A percentile compares a stretch with the other conserved stretches of the same genome.
Conservation (phyloP, 176 grass and related monocot species). For the Elymus sibiricus region DNA sequence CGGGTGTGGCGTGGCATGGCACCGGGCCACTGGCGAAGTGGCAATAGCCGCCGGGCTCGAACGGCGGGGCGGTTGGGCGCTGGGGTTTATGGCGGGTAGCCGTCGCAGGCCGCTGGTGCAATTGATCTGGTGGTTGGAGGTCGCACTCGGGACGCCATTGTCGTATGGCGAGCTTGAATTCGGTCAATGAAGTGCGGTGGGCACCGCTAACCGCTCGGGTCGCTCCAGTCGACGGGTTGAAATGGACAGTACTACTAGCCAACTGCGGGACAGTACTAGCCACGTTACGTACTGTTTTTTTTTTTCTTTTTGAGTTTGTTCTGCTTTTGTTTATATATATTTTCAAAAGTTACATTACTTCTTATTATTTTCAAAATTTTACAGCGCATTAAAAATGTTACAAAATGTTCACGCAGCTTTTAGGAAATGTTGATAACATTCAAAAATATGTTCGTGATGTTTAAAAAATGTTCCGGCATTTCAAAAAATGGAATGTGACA, state of each 20-base stretch:
- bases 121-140: constrained; percentile 24
- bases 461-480: no score
- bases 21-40: neutral
- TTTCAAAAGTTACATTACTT: no score
- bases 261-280: no score
- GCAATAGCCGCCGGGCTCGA: neutral
- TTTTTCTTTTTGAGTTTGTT: no score
- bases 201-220: neutral
- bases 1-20: neutral
- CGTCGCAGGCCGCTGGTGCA: neutral
- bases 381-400: no score
- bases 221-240: neutral
- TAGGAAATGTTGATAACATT: no score
- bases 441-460: no score
- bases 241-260: neutral
- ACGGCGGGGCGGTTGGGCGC: neutral
- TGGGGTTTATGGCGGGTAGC: constrained; percentile 36
- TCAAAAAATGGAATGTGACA: no score
- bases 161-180: constrained; percentile 3
- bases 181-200: neutral
- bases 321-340: no score
- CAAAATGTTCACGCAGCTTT: no score
- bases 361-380: no score
- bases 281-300: no score
- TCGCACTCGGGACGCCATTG: constrained; percentile 4